A percentile compares a stretch with the other conserved stretches of the same genome.
These are phyloP conservation scores for Hymenoscyphus infarciens DNA, from an alignment of 2,329 filamentous ascomycete genomes.

Conservation along the genomic window DNA sequence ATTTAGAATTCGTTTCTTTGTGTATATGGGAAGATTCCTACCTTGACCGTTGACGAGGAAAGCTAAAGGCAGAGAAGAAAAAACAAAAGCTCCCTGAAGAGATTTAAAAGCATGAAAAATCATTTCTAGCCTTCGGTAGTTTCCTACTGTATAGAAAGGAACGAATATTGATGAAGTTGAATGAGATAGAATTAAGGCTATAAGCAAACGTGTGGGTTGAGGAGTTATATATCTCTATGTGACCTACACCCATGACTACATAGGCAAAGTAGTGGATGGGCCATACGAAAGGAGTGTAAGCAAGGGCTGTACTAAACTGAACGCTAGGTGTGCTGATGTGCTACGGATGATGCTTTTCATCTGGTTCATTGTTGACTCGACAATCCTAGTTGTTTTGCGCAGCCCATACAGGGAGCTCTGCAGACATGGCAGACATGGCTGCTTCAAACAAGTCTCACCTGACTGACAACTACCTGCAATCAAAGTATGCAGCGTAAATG, in stretches of 20 bases:
- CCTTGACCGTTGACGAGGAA: slow-evolving; percentile 7
- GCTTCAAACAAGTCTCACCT: neutral
- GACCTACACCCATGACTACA: neutral
- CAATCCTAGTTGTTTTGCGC: neutral
- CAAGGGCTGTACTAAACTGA: neutral
- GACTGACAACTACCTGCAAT: too few species aligned
- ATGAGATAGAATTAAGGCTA: neutral
- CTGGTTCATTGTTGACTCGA: neutral
- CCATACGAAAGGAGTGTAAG: neutral
- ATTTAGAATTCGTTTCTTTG: neutral
- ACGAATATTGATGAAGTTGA: neutral
- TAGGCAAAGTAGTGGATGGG: neutral
- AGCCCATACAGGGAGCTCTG: neutral
- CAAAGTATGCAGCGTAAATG: too few species aligned
- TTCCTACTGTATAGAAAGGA: neutral
- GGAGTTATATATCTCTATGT: neutral
- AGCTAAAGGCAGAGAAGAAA: neutral
- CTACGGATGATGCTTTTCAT: neutral
- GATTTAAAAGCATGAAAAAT: slow-evolving; percentile 1
- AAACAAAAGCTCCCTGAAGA: neutral
- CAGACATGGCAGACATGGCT: neutral
- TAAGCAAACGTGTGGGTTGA: neutral
- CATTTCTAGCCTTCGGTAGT: neutral
- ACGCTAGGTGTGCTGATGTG: neutral
- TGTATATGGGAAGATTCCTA: neutral